Base-by-base conservation (phyloP, 192 early-diverging fungal genomes). In the Thamnidium elegans region DNA sequence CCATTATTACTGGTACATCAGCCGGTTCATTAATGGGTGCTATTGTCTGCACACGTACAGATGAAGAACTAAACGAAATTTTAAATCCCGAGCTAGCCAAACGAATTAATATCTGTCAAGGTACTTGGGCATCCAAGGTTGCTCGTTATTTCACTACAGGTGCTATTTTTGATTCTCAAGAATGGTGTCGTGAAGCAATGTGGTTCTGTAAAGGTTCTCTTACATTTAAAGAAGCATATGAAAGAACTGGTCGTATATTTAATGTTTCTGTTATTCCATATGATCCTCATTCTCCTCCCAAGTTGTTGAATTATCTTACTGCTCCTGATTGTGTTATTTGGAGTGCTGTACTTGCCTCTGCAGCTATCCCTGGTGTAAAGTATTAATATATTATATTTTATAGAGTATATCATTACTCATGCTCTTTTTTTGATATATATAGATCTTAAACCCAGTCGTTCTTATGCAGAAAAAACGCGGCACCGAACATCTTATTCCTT, bases 141-240 rank as follows among this genome's bases (percentile, higher is more conserved):
- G 46, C 3, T 13, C 76, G 78, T 34, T 69, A 78, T 20, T 55
- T 72, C 7, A 63, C 43, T 9, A 77, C 78, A 1, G 85, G 85
- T 11, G 73, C 82, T 34, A 47, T 80, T 52, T 86, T 85, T 64
- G 85, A 88, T 62, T 73, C 82, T 8, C 75, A 79, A 39, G 82
- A 85, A 21, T 90, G 88, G 88, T 82, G 83, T 36, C 69, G 76
- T 7, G 84, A 90, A 44, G 76, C 78, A 6, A 84, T 87, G 60
- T 86, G 88, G 82, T 73, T 87, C 36, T 86, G 85, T 10, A 83
- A 80, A 58, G 93, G 92, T 8, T 85, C 87, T 17, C 67, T 92
- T 69, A 98, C 96, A 1, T 98, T 98, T 65, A 65, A 81, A 47
- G 96, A 98, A 76, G 96, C 96, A 0, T 95, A 93, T 75, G 83